Evolutionary conservation across 257 asterid species (phyloP), one percentile per base, ranked within the genome.

Genomic region (Dorcoceras hygrometricum): DNA sequence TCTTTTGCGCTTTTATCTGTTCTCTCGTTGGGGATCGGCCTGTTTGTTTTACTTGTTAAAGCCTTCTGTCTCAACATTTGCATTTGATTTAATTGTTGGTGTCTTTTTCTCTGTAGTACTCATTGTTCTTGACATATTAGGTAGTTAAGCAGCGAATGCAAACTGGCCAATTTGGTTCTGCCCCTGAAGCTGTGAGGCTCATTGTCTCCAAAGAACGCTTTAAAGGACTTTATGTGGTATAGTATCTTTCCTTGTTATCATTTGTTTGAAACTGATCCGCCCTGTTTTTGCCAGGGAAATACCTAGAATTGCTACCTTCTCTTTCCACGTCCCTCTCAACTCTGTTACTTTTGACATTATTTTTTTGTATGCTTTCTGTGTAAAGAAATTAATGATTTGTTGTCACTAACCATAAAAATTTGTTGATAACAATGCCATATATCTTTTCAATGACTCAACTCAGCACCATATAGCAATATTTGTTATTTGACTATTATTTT

Each of bases 81-180:
- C n/a, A 63, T 71, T 67, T 62, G 31, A 46, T 64, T 61, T 34
- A 46, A 62, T 71, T 79, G 71, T 75, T 72, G 77, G 43, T 61
- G 32, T 67, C 73, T 80, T 71, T 43, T n/a, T n/a, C n/a, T 67
- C 46, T 61, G 46, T 12, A 36, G 5, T 11, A 10, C 3, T 39
- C 50, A 39, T 39, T 39, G 58, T 69, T 76, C 62, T 66, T 78
- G 74, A 60, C 71, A 66, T 69, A 79, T 66, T 84, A 93, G 98
- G 98, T 93, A 76, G 91, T 93, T 76, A 93, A 93, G 88, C 96
- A 88, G 76, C 86, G 98, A 64, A 80, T 93, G 97, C 98, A 93
- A 74, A 93, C 97, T 25, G 82, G 90, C 66, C 98, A 93, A 80
- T 93, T 93, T 85, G 78, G 82, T 67, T 90, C 98, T 63, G 94